Evolutionary conservation across 83 land plant genomes (phyloP).

Genomic region (Thuja plicata): DNA sequence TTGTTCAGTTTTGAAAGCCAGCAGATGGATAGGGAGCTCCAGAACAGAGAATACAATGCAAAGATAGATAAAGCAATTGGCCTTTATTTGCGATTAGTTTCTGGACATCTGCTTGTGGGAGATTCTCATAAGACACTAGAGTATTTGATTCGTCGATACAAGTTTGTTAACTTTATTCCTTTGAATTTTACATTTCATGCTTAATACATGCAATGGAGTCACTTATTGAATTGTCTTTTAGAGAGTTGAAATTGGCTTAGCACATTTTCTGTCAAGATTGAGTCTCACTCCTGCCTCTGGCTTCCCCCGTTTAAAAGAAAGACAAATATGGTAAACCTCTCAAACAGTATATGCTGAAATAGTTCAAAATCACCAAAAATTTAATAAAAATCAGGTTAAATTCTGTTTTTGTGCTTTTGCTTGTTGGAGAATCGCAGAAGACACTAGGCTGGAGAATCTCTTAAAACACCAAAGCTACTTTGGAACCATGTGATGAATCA

Average conservation of each 20-base stretch:
- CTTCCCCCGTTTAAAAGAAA: too few species aligned
- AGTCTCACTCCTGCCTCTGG: too few species aligned
- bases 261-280: too few species aligned
- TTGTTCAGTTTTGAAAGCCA: constrained; percentile 68
- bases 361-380: too few species aligned
- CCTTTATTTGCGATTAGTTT: constrained; percentile 58
- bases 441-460: constrained; percentile 49
- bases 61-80: constrained; percentile 60
- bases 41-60: constrained; percentile 65
- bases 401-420: constrained; percentile 52
- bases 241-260: too few species aligned
- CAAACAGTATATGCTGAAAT: too few species aligned
- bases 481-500: too few species aligned
- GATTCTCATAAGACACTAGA: constrained; percentile 83
- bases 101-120: constrained; percentile 57
- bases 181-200: neutral
- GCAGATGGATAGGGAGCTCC: constrained; percentile 72
- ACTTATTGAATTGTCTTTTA: too few species aligned
- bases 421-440: constrained; percentile 63
- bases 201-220: too few species aligned
- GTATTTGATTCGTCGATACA: constrained; percentile 88
- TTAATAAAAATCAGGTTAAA: too few species aligned
- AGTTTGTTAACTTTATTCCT: constrained; percentile 38
- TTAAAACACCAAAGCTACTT: too few species aligned
- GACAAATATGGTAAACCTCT: too few species aligned